These are phyloP conservation scores for Micromonas pusilla DNA, from an alignment of 139 green algal species.

Conservation along the genomic window DNA sequence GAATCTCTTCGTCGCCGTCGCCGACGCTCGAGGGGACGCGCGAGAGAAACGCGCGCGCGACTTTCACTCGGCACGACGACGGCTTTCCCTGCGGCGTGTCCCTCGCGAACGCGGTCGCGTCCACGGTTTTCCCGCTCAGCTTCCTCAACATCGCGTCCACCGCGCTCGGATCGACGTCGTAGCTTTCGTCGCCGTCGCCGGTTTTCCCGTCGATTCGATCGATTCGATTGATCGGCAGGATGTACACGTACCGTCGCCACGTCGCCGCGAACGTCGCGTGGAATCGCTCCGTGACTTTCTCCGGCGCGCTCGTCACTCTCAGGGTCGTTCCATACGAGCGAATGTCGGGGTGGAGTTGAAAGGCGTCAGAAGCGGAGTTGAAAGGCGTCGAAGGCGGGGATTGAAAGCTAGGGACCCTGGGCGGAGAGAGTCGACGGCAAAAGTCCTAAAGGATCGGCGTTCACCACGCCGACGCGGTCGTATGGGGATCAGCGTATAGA, in stretches of 20 bases:
- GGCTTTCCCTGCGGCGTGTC: conserved; percentile 18
- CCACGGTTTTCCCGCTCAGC: not conserved
- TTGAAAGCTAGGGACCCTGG: too few species aligned
- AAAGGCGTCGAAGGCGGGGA: too few species aligned
- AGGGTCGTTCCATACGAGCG: too few species aligned
- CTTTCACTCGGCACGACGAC: not conserved
- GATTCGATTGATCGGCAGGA: not conserved
- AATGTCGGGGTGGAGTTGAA: too few species aligned
- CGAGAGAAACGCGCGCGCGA: not conserved
- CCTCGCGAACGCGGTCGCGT: conserved; percentile 19
- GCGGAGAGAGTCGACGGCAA: too few species aligned
- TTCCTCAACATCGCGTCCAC: conserved; percentile 3
- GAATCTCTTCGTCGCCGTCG: not conserved
- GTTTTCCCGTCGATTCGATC: not conserved
- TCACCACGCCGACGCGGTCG: too few species aligned
- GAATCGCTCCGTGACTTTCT: not conserved
- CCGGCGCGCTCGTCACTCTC: too few species aligned
- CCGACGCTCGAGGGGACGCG: not conserved
- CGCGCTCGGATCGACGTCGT: not conserved
- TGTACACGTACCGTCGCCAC: conserved; percentile 30
- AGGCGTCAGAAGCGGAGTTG: too few species aligned
- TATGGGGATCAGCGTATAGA: too few species aligned
- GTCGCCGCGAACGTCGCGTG: conserved; percentile 28
- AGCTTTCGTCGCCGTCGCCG: not conserved
- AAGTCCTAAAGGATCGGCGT: too few species aligned